Conservation (phyloP, 805 yeast genomes). For the Maudiozyma barnettii region DNA sequence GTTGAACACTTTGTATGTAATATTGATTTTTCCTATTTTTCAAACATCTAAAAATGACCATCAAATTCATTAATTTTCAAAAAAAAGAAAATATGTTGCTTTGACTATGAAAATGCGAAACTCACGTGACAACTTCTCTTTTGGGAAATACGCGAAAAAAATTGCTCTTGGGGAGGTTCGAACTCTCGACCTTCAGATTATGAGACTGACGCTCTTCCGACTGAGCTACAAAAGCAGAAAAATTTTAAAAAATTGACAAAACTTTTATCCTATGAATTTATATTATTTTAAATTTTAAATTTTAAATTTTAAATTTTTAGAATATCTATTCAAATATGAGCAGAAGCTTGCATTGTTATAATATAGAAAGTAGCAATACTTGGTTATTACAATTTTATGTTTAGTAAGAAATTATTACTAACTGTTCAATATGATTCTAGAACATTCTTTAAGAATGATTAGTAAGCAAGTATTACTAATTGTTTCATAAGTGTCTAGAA, state of each 20-base stretch:
- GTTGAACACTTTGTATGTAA: not conserved
- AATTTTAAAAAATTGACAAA: not conserved
- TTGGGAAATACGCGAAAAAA: slow-evolving; percentile 9
- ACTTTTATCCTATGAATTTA: not conserved
- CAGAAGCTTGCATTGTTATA: too few relatives aligned
- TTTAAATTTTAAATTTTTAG: too few relatives aligned
- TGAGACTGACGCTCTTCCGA: slow-evolving; percentile 52
- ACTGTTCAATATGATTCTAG: too few relatives aligned
- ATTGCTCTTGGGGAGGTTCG: slow-evolving; percentile 37
- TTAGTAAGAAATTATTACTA: too few relatives aligned
- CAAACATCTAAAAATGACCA: not conserved
- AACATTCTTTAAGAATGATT: too few relatives aligned
- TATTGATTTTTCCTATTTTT: not conserved
- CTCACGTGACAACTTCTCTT: slow-evolving; percentile 15
- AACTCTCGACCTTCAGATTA: slow-evolving; percentile 49
- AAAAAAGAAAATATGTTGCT: not conserved
- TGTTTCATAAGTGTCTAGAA: too few relatives aligned
- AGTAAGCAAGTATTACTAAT: too few relatives aligned
- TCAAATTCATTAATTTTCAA: not conserved
- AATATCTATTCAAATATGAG: too few relatives aligned
- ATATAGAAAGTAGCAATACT: too few relatives aligned
- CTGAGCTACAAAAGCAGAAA: slow-evolving; percentile 42
- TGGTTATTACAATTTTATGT: too few relatives aligned
- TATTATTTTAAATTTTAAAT: too few relatives aligned
- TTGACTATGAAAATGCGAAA: not conserved